Evolutionary conservation across 2,329 filamentous ascomycete species (phyloP).

Genomic region (Lachnellula occidentalis): DNA sequence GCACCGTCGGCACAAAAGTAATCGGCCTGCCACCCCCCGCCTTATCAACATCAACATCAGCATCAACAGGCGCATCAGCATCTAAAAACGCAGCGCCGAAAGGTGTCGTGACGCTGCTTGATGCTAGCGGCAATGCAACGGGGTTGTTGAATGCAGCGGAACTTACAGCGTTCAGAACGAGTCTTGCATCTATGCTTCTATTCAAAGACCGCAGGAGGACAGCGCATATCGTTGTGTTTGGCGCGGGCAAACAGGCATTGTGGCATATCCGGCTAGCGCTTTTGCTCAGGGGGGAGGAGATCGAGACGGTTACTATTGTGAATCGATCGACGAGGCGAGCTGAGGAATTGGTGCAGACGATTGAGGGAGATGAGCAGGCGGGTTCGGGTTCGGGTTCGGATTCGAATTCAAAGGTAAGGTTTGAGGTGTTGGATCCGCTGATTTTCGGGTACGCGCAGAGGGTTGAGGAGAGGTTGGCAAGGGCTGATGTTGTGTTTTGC

Average conservation of each 20-base stretch:
- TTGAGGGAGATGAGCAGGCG: neutral
- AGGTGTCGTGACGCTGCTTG: slow-evolving; percentile 42
- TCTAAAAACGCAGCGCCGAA: neutral
- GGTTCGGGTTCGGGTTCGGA: slow-evolving; percentile 53
- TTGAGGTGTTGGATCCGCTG: slow-evolving; percentile 73
- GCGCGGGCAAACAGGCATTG: slow-evolving; percentile 79
- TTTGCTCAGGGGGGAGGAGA: slow-evolving; percentile 33
- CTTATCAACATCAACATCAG: neutral
- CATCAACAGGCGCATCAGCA: too few species aligned
- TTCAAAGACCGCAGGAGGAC: slow-evolving; percentile 58
- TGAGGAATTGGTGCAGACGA: neutral
- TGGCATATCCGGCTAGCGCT: slow-evolving; percentile 84
- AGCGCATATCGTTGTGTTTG: slow-evolving; percentile 70
- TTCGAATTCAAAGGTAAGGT: slow-evolving; percentile 61
- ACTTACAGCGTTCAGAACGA: slow-evolving; percentile 71
- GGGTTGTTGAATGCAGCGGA: slow-evolving; percentile 59
- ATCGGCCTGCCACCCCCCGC: slow-evolving; percentile 7
- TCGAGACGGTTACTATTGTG: neutral
- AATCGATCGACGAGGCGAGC: neutral
- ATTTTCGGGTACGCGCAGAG: neutral
- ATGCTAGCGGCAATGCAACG: slow-evolving; percentile 43
- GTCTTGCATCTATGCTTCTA: slow-evolving; percentile 61
- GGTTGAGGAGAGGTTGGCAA: slow-evolving; percentile 60
- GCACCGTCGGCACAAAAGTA: slow-evolving; percentile 61
- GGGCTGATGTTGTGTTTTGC: slow-evolving; percentile 76